Evolutionary conservation across 2,329 filamentous ascomycete species (phyloP), one percentile per base, ranked within the genome.

Genomic region (Podosphaera fusca): DNA sequence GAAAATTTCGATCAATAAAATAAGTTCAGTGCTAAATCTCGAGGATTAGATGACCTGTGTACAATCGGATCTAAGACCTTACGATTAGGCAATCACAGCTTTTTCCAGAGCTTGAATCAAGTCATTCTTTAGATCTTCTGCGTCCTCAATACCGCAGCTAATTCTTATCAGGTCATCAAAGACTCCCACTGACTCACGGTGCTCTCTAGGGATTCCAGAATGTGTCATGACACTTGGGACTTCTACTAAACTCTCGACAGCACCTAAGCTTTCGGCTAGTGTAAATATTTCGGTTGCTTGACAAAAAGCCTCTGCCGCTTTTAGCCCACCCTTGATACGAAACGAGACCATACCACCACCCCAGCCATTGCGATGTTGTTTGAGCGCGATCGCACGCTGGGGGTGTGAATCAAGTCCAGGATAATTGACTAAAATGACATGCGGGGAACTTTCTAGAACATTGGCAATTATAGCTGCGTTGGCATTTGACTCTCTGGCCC

Each of bases 291-390:
- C 80, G 49, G 89, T 95, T 59, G 78, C 73, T 70, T 92, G 82
- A 76, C 92, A 96, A 79, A 98, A 98, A 56, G 82, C 79, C 72
- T 94, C 85, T 12, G 92, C 92, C 0, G 90, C 90, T 51, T 76
- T 77, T 66, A 87, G 79, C 40, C 92, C 92, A 58, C 90, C 92
- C 62, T 80, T 79, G 70, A 98, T 86, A 62, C 92, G 84, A 81
- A 98, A 98, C 58, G 85, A 90, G 49, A 98, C 80, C 92, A 98
- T 98, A 60, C 92, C 92, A 63, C 92, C 92, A 59, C 92, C 92
- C 78, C 96, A 84, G 60, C 85, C 92, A 64, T 94, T 78, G 63
- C 92, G 85, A 74, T 98, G 92, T 74, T 98, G 92, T 73, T 86
- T 87, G 66, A 82, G 69, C 29, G 90, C 87, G 64, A 98, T 87